Conservation (phyloP, 768 basidiomycete species). For the Tylopilus sp. region DNA sequence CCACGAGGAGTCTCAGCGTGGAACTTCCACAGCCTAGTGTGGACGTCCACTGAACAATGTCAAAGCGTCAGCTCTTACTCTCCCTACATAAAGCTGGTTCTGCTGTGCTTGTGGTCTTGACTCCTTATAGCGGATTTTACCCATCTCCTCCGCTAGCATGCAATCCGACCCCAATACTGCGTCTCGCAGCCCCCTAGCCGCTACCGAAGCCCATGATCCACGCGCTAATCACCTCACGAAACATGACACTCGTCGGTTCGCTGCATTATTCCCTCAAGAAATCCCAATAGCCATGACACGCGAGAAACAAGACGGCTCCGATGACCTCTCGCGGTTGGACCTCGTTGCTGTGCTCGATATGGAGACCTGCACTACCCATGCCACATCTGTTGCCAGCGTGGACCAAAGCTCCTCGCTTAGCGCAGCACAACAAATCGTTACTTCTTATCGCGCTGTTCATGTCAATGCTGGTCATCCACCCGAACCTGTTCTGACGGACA, state of each 20-base stretch:
- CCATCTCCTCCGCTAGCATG: conserved; percentile 7
- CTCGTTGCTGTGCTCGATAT: conserved; percentile 2
- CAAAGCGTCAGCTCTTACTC: conserved; percentile 21
- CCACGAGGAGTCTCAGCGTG: conserved; percentile 5
- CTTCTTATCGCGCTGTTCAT: conserved; percentile 17
- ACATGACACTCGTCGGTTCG: conserved; percentile 29
- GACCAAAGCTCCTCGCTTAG: conserved; percentile 12
- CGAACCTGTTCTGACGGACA: background rate
- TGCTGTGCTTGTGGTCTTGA: background rate
- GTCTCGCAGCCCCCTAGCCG: conserved; percentile 8
- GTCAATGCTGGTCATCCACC: background rate
- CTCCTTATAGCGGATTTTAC: conserved; percentile 1
- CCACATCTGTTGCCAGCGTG: background rate
- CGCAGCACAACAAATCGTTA: conserved; percentile 21
- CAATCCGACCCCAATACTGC: background rate
- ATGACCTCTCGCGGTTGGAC: conserved; percentile 11
- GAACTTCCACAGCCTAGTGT: conserved; percentile 18
- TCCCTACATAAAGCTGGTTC: conserved; percentile 17
- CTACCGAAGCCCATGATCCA: background rate
- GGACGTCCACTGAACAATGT: conserved; percentile 19
- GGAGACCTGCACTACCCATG: background rate
- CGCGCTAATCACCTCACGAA: background rate
- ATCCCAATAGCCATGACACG: conserved; percentile 1
- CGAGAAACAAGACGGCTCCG: conserved; percentile 13
- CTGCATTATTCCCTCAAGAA: conserved; percentile 17